phyloP scores from a whole-genome alignment of 208 protist species.

The Crithidia sp. region DNA sequence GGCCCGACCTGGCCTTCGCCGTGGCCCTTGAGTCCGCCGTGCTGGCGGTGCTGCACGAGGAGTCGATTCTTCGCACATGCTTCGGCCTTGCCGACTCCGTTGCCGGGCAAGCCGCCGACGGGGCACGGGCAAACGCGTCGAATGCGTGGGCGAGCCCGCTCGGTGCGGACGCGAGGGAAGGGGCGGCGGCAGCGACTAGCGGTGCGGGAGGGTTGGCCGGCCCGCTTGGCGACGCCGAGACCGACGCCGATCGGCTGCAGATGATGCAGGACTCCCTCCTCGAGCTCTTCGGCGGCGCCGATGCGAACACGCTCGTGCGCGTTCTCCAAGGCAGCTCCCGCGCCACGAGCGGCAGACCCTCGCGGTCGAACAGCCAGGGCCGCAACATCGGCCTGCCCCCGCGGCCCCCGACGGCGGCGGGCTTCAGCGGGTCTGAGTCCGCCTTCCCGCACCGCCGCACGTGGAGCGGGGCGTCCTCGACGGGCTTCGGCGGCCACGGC shows the following conservation, averaged over 20 bases:
- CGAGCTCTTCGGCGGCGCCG: constrained; percentile 78
- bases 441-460: constrained; percentile 29
- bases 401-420: constrained; percentile 23
- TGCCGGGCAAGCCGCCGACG: constrained; percentile 11
- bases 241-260: constrained; percentile 24
- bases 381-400: constrained; percentile 34
- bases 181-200: background rate
- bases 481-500: constrained; percentile 11
- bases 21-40: constrained; percentile 77
- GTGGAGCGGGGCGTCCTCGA: constrained; percentile 29
- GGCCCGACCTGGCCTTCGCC: constrained; percentile 80
- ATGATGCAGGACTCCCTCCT: constrained; percentile 67
- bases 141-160: constrained; percentile 9
- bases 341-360: constrained; percentile 19
- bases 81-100: constrained; percentile 61
- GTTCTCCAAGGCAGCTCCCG: constrained; percentile 28
- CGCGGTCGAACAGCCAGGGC: constrained; percentile 38
- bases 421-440: constrained; percentile 6
- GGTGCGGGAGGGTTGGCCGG: background rate
- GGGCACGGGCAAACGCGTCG: background rate
- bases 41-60: constrained; percentile 68
- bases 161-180: constrained; percentile 6
- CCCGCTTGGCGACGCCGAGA: constrained; percentile 10
- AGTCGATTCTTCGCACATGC: constrained; percentile 63
- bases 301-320: constrained; percentile 23